These are phyloP conservation scores for Paramecium pentaurelia DNA, from an alignment of 73 alveolate genomes.

Conservation along the genomic window DNA sequence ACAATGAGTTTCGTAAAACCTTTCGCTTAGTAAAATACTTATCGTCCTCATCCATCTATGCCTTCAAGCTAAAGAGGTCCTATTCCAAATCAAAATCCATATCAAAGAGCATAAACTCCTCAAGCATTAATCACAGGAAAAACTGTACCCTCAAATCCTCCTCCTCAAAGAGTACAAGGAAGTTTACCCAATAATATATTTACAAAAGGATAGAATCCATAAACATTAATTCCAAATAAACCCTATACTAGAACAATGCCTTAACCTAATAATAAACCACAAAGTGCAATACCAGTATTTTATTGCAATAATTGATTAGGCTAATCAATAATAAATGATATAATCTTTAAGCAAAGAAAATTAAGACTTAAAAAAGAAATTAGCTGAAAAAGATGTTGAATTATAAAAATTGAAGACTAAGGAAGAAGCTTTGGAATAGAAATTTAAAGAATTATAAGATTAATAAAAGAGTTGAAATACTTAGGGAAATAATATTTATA, in stretches of 20 bases:
- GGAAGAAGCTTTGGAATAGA: not conserved
- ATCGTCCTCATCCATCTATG: not conserved
- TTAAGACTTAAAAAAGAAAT: not conserved
- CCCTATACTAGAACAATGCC: not conserved
- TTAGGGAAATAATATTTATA: not conserved
- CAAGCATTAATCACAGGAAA: not conserved
- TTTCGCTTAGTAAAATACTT: not conserved
- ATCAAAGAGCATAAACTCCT: not conserved
- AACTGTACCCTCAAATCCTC: constrained; percentile 5
- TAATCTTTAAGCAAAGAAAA: not conserved
- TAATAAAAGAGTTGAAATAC: not conserved
- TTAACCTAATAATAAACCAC: not conserved
- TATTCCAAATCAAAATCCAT: not conserved
- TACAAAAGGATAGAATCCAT: not conserved
- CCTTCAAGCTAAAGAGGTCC: not conserved
- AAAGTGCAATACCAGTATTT: not conserved
- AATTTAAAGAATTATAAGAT: not conserved
- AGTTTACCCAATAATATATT: not conserved
- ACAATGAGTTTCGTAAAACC: constrained; percentile 9
- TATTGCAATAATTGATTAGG: not conserved
- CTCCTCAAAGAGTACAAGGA: not conserved
- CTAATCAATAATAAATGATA: not conserved
- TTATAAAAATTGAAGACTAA: not conserved
- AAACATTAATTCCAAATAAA: not conserved
- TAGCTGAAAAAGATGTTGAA: not conserved